These are phyloP conservation scores for Blastobotrys apis DNA, from an alignment of 1,139 yeast genomes.

Conservation along the genomic window DNA sequence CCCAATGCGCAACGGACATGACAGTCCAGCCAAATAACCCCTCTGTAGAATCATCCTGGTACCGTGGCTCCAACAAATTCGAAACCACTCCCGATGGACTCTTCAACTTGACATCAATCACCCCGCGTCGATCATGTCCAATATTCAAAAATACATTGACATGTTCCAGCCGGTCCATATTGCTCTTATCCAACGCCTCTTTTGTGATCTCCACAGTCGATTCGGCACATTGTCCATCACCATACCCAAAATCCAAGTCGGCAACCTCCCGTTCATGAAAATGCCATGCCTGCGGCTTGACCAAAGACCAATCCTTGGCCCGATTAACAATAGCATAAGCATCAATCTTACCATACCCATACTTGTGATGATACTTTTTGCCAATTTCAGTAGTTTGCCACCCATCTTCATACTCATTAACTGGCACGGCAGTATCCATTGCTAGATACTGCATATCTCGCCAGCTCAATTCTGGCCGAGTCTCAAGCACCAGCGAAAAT, in stretches of 20 bases:
- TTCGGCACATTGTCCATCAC: constrained; percentile 34
- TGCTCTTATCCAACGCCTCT: constrained; percentile 50
- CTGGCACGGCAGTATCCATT: constrained; percentile 63
- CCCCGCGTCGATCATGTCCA: constrained; percentile 63
- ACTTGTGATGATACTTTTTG: constrained; percentile 71
- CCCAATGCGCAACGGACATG: constrained; percentile 99
- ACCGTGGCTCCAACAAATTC: constrained; percentile 69
- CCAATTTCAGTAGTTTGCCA: constrained; percentile 62
- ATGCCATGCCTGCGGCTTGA: constrained; percentile 87
- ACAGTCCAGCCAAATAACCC: constrained; percentile 88
- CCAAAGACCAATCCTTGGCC: constrained; percentile 76
- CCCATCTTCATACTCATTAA: constrained; percentile 61
- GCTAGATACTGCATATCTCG: constrained; percentile 88
- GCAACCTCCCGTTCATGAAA: constrained; percentile 46
- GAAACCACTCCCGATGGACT: constrained; percentile 78
- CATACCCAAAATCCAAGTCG: constrained; percentile 24
- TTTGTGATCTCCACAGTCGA: constrained; percentile 47
- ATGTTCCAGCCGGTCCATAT: constrained; percentile 76
- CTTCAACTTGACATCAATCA: constrained; percentile 55
- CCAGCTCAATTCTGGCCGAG: constrained; percentile 89
- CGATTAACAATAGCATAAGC: constrained; percentile 69
- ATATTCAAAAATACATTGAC: constrained; percentile 77
- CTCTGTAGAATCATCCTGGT: constrained; percentile 47
- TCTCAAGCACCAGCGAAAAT: constrained; percentile 73
- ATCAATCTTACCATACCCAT: constrained; percentile 92